Evolutionary conservation across 768 basidiomycete species (phyloP), one percentile per base, ranked within the genome.

Genomic region (Gloeophyllum trabeum): DNA sequence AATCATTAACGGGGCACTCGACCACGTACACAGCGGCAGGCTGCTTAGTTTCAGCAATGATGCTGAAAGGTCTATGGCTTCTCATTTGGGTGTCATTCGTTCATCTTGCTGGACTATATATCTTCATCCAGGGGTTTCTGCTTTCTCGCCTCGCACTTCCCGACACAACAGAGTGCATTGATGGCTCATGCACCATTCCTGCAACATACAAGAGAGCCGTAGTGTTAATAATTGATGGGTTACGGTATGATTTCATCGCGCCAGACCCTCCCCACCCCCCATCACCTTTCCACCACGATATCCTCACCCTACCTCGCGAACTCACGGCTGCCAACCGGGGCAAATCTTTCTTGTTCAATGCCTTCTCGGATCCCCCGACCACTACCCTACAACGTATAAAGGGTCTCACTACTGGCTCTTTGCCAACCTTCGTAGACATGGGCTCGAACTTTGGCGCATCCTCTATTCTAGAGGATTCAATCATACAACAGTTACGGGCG

Each of bases 401-500:
- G 53, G 96, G 81, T 0, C 64, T 99, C 32, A 96, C 91, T 0
- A 97, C 96, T 0, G 96, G 94, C 6, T 92, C 91, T 0, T 64
- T 99, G 6, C 93, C 94, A 0, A 98, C 94, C 0, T 97, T 99
- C 54, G 75, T 97, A 30, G 94, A 98, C 54, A 71, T 86, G n/a
- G 90, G 92, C 4, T 79, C 77, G 32, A 97, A 89, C 55, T 96
- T 98, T 62, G 91, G 87, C 10, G 91, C 78, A 0, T 81, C 84
- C 2, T 76, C 79, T 0, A 85, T 96, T 30, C 67, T 68, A 4
- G 96, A 99, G 61, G 96, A 98, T 58, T 92, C 89, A 0, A 63
- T 93, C 40, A 63, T 97, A 4, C 74, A 75, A 39, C 94, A 97
- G 56, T 55, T 92, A 30, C 58, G 59, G 4, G 47, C 62, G 10